phyloP scores from a whole-genome alignment of 768 basidiomycete genomes.

The Mycena alexandri region DNA sequence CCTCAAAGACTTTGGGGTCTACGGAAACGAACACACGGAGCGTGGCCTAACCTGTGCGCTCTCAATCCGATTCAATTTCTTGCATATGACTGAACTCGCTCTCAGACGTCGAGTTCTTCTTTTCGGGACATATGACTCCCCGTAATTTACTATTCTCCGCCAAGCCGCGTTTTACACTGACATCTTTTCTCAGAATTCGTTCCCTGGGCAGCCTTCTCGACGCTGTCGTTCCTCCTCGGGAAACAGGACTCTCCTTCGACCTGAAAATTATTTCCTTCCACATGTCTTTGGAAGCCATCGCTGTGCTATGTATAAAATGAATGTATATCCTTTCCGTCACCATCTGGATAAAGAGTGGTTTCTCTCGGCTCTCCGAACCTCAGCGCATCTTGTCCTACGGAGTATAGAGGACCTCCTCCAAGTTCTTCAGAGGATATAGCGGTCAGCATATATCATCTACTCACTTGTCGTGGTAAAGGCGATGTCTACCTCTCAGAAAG shows the following conservation, averaged over 20 bases:
- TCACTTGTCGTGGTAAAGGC: no score
- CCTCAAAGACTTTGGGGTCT: constrained; percentile 73
- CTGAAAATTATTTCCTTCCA: constrained; percentile 6
- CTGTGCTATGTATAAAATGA: background rate
- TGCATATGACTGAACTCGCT: constrained; percentile 14
- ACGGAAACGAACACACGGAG: constrained; percentile 71
- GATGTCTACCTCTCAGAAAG: no score
- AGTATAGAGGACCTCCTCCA: no score
- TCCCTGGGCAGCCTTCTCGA: constrained; percentile 61
- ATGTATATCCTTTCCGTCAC: no score
- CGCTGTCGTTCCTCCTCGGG: constrained; percentile 59
- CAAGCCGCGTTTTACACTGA: constrained; percentile 1
- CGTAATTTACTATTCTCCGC: constrained; percentile 50
- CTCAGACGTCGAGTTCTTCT: constrained; percentile 67
- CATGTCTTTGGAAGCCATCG: background rate
- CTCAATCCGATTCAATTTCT: constrained; percentile 35
- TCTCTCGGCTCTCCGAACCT: no score
- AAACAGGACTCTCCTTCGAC: constrained; percentile 60
- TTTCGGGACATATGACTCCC: constrained; percentile 66
- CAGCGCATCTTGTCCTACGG: no score
- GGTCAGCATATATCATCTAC: no score
- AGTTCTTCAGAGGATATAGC: no score
- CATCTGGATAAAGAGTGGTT: no score
- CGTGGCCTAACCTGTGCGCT: constrained; percentile 74
- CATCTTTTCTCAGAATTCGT: constrained; percentile 56